Evolutionary conservation across 139 green algal species (phyloP), one percentile per base, ranked within the genome.

Genomic region (Bryopsis sp.): DNA sequence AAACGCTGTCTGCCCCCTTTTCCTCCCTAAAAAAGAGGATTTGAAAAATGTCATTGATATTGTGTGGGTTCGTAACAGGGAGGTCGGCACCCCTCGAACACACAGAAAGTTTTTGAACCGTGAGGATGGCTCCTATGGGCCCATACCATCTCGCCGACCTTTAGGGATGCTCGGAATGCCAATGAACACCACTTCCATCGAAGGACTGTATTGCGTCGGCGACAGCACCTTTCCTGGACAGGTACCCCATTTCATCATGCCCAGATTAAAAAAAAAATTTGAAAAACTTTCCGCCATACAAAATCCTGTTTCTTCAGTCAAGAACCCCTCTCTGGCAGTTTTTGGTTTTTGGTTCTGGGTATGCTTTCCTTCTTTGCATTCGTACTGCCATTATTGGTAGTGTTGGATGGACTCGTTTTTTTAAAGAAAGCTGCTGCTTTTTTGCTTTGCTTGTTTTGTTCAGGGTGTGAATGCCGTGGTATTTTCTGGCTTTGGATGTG

Each of bases 191-290:
- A 95, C 89, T 31, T 64, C 67, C 24, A 24, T 79, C 39, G 73
- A 71, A 19, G 87, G 89, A 2, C 81, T 98, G 32, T 98, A 98
- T 79, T 98, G 92, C 72, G 91, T 96, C 22, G 92, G 92, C 0
- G 92, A 98, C 84, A 92, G 79, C 39, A 94, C 89, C 7, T 98
- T 98, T 81, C 92, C 92, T 0, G 92, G 92, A 0, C 86, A 92
- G 73, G 81, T 78, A 47, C 0, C 66, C 1, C n/a, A 3, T 26
- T 15, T n/a, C 24, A 15, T 37, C 24, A 26, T 59, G 15, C 11
- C 24, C 57, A 48, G 57, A 58, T 15, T 58, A 34, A 34, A 34
- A 64, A 38, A n/a, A 24, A 62, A 70, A 22, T 28, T 22, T 39
- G 3, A 33, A n/a, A 28, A 47, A n/a, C 11, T 70, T 54, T 11